These are phyloP conservation scores for Lachancea fermentati DNA, from an alignment of 805 yeast genomes.

Conservation along the genomic window DNA sequence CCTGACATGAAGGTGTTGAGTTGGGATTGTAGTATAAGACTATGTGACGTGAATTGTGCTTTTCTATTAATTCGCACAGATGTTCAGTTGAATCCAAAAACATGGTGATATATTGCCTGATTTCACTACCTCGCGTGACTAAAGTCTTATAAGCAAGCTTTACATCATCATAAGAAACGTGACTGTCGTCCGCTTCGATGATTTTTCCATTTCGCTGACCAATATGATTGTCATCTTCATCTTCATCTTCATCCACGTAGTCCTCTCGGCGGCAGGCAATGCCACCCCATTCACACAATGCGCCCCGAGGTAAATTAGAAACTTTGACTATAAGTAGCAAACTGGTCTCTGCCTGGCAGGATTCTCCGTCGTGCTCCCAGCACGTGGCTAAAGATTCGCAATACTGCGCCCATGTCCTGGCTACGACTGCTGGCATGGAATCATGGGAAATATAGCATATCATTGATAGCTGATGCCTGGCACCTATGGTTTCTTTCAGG, in stretches of 20 bases:
- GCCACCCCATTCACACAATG: conserved; percentile 75
- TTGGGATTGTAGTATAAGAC: conserved; percentile 9
- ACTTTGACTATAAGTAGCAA: conserved; percentile 50
- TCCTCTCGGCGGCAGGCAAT: conserved; percentile 34
- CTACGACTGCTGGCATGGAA: conserved; percentile 28
- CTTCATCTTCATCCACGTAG: conserved; percentile 32
- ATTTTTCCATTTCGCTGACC: conserved; percentile 2
- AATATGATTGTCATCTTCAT: conserved; percentile 35
- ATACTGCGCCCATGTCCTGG: conserved; percentile 44
- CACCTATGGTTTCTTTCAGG: conserved; percentile 51
- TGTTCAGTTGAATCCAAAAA: conserved; percentile 15
- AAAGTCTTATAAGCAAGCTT: not conserved
- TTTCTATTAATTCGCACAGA: conserved; percentile 5
- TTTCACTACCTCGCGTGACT: not conserved
- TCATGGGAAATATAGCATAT: conserved; percentile 50
- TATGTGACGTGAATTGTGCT: not conserved
- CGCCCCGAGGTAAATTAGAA: conserved; percentile 53
- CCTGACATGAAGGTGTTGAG: conserved; percentile 1
- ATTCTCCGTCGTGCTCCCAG: conserved; percentile 1
- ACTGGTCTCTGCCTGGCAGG: conserved; percentile 20
- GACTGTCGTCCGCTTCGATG: conserved; percentile 1
- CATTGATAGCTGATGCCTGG: conserved; percentile 39
- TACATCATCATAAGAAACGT: conserved; percentile 2
- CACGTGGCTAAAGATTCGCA: conserved; percentile 18
- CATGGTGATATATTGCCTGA: conserved; percentile 17